phyloP scores from a whole-genome alignment of 2,329 filamentous ascomycete genomes.

The Apiospora pterosperma region DNA sequence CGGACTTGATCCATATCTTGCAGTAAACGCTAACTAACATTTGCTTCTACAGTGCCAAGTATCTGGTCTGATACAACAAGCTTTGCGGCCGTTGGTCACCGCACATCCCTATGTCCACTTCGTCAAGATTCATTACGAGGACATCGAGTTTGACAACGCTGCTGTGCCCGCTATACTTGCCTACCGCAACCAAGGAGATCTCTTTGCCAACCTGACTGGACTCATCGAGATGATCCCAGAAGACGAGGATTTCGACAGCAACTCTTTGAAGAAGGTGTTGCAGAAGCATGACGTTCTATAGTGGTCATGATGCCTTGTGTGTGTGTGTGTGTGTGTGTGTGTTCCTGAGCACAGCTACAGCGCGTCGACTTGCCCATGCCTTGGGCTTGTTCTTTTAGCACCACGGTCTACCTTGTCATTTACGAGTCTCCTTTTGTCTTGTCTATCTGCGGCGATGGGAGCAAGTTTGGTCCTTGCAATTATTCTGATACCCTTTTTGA shows the following conservation, averaged over 20 bases:
- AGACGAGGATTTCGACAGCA: slow-evolving; percentile 55
- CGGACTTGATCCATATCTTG: not conserved
- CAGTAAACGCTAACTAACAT: slow-evolving; percentile 22
- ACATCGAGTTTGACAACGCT: slow-evolving; percentile 90
- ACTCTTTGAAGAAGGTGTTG: slow-evolving; percentile 50
- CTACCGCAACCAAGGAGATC: slow-evolving; percentile 82
- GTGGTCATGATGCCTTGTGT: not conserved
- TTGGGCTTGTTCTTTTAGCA: not conserved
- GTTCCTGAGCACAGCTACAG: not conserved
- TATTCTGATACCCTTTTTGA: slow-evolving; percentile 3
- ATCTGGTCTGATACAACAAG: slow-evolving; percentile 74
- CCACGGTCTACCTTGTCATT: not conserved
- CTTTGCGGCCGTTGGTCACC: slow-evolving; percentile 70
- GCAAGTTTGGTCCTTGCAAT: not conserved
- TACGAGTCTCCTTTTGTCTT: slow-evolving; percentile 1
- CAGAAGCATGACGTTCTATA: slow-evolving; percentile 50
- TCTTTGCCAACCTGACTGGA: slow-evolving; percentile 86
- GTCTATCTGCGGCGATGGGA: not conserved
- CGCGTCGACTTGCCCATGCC: not conserved
- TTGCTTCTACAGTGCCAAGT: slow-evolving; percentile 65
- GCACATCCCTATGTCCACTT: slow-evolving; percentile 74
- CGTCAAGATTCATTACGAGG: slow-evolving; percentile 84
- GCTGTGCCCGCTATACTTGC: slow-evolving; percentile 84
- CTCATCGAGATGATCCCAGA: slow-evolving; percentile 82
- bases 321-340: too few relatives aligned